phyloP scores from a whole-genome alignment of 805 yeast genomes.

The Yamadazyma paraphyllophila region DNA sequence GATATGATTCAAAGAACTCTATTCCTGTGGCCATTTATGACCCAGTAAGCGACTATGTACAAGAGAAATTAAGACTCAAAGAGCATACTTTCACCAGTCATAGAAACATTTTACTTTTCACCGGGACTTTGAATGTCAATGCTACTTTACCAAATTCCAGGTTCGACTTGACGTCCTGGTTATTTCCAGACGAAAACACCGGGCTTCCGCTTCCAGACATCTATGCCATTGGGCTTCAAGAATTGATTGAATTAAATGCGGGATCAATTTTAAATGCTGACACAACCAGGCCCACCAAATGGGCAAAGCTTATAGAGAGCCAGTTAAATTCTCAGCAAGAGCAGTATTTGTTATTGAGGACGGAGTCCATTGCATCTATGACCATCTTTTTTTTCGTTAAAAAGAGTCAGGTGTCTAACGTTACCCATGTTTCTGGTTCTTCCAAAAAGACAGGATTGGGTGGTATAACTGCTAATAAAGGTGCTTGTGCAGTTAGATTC shows the following conservation, averaged over 20 bases:
- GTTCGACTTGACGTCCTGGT: slow-evolving; percentile 70
- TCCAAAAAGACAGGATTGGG: slow-evolving; percentile 93
- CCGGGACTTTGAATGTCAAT: slow-evolving; percentile 86
- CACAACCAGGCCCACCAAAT: slow-evolving; percentile 67
- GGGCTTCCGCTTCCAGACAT: slow-evolving; percentile 60
- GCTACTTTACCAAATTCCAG: slow-evolving; percentile 51
- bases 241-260: slow-evolving; percentile 88
- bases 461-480: slow-evolving; percentile 96
- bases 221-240: slow-evolving; percentile 90
- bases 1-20: slow-evolving; percentile 69
- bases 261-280: slow-evolving; percentile 88
- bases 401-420: slow-evolving; percentile 26
- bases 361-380: slow-evolving; percentile 74
- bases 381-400: slow-evolving; percentile 63
- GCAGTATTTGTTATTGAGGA: slow-evolving; percentile 61
- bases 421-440: slow-evolving; percentile 91
- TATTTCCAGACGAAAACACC: slow-evolving; percentile 64
- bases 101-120: slow-evolving; percentile 60
- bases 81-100: slow-evolving; percentile 57
- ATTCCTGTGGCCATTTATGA: slow-evolving; percentile 73
- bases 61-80: slow-evolving; percentile 52
- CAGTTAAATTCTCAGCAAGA: slow-evolving; percentile 53
- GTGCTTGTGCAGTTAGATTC: slow-evolving; percentile 91
- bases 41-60: slow-evolving; percentile 85
- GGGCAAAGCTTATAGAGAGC: slow-evolving; percentile 68